phyloP scores from a whole-genome alignment of 2,329 filamentous ascomycete species.

The Raffaelea albimanens region DNA sequence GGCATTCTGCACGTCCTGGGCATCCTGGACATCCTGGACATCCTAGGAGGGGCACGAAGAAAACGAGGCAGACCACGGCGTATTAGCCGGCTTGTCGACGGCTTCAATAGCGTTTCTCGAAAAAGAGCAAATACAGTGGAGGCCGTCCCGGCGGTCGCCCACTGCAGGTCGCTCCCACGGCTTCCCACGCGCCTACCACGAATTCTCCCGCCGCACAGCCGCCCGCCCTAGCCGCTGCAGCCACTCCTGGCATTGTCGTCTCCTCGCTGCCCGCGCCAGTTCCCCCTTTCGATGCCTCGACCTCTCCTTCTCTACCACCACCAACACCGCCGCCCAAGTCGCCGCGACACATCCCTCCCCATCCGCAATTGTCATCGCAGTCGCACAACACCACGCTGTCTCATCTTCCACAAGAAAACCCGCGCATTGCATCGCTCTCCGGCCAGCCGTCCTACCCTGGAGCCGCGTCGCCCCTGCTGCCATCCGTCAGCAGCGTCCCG shows the following conservation, averaged over 20 bases:
- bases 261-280: not conserved
- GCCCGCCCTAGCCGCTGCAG: conserved; percentile 9
- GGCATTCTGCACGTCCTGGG: not conserved
- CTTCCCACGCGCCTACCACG: conserved; percentile 30
- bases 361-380: too few relatives aligned
- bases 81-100: not conserved
- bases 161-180: conserved; percentile 33
- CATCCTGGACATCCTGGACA: not conserved
- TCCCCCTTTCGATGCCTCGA: not conserved
- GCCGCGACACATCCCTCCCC: not conserved
- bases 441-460: conserved; percentile 23
- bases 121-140: too few relatives aligned
- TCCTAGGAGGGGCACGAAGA: not conserved
- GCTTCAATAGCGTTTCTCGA: not conserved
- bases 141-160: conserved; percentile 38
- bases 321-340: not conserved
- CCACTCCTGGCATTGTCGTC: not conserved
- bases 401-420: not conserved
- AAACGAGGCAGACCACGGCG: too few relatives aligned
- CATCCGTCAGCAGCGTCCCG: too few relatives aligned
- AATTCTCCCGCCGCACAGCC: conserved; percentile 9
- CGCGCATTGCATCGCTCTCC: too few relatives aligned
- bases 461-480: conserved; percentile 12
- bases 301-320: not conserved
- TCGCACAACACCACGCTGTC: conserved; percentile 2